Conservation (phyloP, 352 stramenopile genomes). For the Globisporangium paddicum region DNA sequence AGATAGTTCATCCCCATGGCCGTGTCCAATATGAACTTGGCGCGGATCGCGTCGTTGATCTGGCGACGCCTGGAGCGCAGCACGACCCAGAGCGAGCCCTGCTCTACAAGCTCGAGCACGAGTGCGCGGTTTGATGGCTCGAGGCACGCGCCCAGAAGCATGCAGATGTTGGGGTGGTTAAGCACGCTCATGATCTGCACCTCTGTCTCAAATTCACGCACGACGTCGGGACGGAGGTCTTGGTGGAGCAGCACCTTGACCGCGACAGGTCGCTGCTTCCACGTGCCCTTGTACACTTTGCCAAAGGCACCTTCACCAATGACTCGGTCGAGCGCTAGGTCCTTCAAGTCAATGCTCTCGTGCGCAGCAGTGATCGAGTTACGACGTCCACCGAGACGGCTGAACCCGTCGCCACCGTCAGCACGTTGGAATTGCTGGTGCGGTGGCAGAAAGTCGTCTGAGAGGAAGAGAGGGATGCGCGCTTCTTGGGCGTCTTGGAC, state of each 20-base stretch:
- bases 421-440: constrained; percentile 20
- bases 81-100: constrained; percentile 92
- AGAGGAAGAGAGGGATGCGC: constrained; percentile 60
- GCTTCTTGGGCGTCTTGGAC: constrained; percentile 43
- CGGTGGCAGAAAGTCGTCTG: constrained; percentile 36
- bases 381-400: constrained; percentile 10
- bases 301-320: constrained; percentile 80
- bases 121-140: constrained; percentile 91
- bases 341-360: constrained; percentile 54
- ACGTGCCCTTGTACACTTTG: constrained; percentile 67
- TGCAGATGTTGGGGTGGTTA: constrained; percentile 96
- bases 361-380: constrained; percentile 30
- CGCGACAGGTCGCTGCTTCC: constrained; percentile 48
- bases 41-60: constrained; percentile 37
- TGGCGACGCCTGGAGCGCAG: constrained; percentile 54
- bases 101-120: constrained; percentile 92
- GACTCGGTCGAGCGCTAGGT: constrained; percentile 47
- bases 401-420: constrained; percentile 17
- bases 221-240: constrained; percentile 59
- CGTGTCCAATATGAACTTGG: constrained; percentile 67
- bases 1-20: constrained; percentile 87
- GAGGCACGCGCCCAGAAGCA: constrained; percentile 94
- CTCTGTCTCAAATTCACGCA: constrained; percentile 77
- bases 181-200: constrained; percentile 88
- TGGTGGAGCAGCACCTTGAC: constrained; percentile 77